Evolutionary conservation across 1,284 basidiomycete genomes (phyloP).

Genomic region (Naganishia sp.): DNA sequence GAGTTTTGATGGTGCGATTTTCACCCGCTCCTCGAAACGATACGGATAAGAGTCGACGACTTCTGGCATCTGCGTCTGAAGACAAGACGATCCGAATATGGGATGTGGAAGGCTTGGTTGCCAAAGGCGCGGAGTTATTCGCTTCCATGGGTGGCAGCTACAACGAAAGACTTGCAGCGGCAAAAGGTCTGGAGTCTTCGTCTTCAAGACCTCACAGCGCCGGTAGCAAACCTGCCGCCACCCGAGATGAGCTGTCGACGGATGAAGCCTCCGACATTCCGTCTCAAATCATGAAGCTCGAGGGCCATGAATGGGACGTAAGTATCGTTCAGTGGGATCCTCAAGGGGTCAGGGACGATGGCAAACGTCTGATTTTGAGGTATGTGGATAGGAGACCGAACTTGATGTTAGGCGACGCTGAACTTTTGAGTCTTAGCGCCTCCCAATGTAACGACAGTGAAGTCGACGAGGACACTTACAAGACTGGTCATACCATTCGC

Average conservation of each 20-base stretch:
- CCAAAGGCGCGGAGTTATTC: constrained; percentile 26
- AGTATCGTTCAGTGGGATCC: constrained; percentile 33
- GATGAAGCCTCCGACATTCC: constrained; percentile 17
- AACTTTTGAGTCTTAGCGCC: constrained; percentile 7
- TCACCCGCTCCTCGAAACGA: constrained; percentile 27
- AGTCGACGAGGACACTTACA: constrained; percentile 25
- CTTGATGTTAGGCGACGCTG: too few species aligned
- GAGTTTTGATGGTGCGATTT: constrained; percentile 33
- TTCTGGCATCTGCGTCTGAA: constrained; percentile 63
- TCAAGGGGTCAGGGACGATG: constrained; percentile 21
- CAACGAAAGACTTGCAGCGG: constrained; percentile 20
- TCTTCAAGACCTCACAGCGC: constrained; percentile 14
- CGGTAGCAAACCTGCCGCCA: neutral
- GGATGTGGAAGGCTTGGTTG: constrained; percentile 63
- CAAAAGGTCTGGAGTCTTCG: constrained; percentile 9
- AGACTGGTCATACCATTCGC: constrained; percentile 31
- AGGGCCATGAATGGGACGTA: constrained; percentile 33
- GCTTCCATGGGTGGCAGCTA: constrained; percentile 26
- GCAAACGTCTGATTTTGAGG: constrained; percentile 32
- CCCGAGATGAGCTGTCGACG: neutral
- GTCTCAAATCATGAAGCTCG: constrained; percentile 27
- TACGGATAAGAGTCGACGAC: constrained; percentile 22
- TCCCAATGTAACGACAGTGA: constrained; percentile 24
- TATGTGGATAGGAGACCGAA: neutral
- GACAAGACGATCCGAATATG: constrained; percentile 80